These are phyloP conservation scores for Jamesozyma jinghongensis DNA, from an alignment of 805 yeast genomes.

Conservation along the genomic window DNA sequence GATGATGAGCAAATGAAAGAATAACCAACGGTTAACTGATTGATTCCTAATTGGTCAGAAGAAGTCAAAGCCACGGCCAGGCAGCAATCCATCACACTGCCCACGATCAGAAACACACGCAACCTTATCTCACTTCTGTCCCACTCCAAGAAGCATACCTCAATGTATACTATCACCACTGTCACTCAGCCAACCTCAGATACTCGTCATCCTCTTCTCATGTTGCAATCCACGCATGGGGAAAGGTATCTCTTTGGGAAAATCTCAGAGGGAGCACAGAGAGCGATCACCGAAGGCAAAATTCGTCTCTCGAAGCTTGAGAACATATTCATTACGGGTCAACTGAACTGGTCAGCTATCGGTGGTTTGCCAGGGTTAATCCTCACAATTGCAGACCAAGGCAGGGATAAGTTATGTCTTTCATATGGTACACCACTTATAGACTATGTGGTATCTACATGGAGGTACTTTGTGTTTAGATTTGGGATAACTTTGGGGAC, in stretches of 20 bases:
- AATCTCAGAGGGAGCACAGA: conserved; percentile 78
- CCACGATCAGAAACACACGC: neutral
- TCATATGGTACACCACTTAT: conserved; percentile 41
- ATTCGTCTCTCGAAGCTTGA: conserved; percentile 48
- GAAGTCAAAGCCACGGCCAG: too few relatives aligned
- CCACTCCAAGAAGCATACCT: neutral
- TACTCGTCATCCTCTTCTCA: conserved; percentile 45
- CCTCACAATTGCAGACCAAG: conserved; percentile 73
- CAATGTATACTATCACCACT: conserved; percentile 44
- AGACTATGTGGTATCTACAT: conserved; percentile 58
- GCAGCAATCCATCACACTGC: neutral
- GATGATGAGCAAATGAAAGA: too few relatives aligned
- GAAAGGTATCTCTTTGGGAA: conserved; percentile 61
- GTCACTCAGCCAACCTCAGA: conserved; percentile 58
- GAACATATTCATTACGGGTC: conserved; percentile 70
- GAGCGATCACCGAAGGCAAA: conserved; percentile 56
- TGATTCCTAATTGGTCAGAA: too few relatives aligned
- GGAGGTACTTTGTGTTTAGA: conserved; percentile 83
- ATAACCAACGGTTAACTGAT: too few relatives aligned
- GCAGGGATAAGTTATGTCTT: conserved; percentile 47
- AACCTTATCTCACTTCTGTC: neutral
- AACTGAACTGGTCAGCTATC: conserved; percentile 62
- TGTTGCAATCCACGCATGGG: conserved; percentile 36
- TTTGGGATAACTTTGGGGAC: conserved; percentile 49
- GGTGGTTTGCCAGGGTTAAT: conserved; percentile 93